Base-by-base conservation (phyloP, 176 grass and related monocot genomes). In the Eleusine indica region DNA sequence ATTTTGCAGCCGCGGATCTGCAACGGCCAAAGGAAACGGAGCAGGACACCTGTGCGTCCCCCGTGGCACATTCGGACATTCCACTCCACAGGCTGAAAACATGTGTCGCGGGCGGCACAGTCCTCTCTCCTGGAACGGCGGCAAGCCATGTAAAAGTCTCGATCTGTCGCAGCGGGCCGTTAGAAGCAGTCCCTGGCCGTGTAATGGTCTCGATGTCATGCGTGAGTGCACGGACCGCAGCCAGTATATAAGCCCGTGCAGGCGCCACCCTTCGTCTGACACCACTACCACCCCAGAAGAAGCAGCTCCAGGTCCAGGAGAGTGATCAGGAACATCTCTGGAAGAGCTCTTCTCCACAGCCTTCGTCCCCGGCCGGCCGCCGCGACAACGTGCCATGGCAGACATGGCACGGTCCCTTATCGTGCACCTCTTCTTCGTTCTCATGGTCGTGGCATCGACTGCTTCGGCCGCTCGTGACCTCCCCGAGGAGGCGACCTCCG, bases 121-220 rank as follows among this genome's bases (percentile, higher is more conserved):
- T 71, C 66, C 19, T 28, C 56, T 89, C 65, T 48, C 83, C 88
- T 77, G 3, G 42, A 85, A 22, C 58, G n/a, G 66, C 43, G 74
- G 13, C 49, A 62, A 82, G 37, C 83, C 88, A 68, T 74, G 21
- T 49, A 10, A 43, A 43, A 43, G 41, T 43, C 41, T 43, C 41
- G 6, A 43, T 43, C 41, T 43, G 41, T 43, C 15, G 65, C 51
- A 28, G 10, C 1, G n/a, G 1, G 29, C 32, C 32, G 32, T 1
- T 35, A 32, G 49, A 75, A 87, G 60, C 67, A 49, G 84, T 72
- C 83, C 25, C 10, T 25, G 83, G 16, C 73, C 87, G 54, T 44
- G 66, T 68, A 73, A 15, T 2, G 48, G 72, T 44, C 67, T 15
- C 56, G 13, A 63, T 52, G 5, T 4, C 39, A 17, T 63, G 71